Base-by-base conservation (phyloP, 2,329 filamentous ascomycete species). In the Decorospora gaudefroyi region DNA sequence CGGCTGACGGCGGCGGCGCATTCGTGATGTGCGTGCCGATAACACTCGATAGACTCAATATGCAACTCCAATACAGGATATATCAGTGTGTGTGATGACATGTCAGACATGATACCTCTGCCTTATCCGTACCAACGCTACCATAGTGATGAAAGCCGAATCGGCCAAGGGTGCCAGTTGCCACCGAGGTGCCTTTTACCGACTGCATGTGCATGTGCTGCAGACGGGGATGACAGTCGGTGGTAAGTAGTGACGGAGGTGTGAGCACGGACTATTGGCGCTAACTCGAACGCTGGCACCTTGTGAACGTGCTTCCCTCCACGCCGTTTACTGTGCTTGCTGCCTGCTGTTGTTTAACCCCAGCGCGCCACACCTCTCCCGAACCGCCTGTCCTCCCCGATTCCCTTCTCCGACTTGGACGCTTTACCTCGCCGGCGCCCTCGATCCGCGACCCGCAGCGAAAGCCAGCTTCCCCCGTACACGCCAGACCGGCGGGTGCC, bases 401-500 rank as follows among this genome's bases (percentile, higher is more conserved):
- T 29, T 5, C 8, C 2, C 7, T 23, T 15, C 37, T 27, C 10
- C 34, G 26, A 35, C 15, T n/a, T 28, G 38, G 28, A 34, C 22
- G n/a, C 13, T 16, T n/a, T 28, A 22, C 32, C 22, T 12, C 21
- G 16, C 46, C 26, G 12, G 16, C 42, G 17, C 17, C 12, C 16
- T 29, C 28, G 32, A 27, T 19, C 28, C 12, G 27, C 43, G 15
- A 30, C 23, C 23, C 21, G 36, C 18, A 21, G 28, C 12, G 25
- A 16, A 29, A 27, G 29, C 51, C 34, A 52, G 41, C 46, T 31
- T 49, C 38, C 50, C n/a, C 38, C 48, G 40, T 19, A 43, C 12
- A 33, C 49, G 35, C 49, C 42, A 23, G 37, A 28, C 41, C 52
- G 51, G 59, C 59, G 60, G 55, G 57, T 59, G 55, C 58, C 22